A percentile compares a stretch with the other conserved stretches of the same genome.
These are phyloP conservation scores for Boletellus emodensis DNA, from an alignment of 768 basidiomycete genomes.

Conservation along the genomic window DNA sequence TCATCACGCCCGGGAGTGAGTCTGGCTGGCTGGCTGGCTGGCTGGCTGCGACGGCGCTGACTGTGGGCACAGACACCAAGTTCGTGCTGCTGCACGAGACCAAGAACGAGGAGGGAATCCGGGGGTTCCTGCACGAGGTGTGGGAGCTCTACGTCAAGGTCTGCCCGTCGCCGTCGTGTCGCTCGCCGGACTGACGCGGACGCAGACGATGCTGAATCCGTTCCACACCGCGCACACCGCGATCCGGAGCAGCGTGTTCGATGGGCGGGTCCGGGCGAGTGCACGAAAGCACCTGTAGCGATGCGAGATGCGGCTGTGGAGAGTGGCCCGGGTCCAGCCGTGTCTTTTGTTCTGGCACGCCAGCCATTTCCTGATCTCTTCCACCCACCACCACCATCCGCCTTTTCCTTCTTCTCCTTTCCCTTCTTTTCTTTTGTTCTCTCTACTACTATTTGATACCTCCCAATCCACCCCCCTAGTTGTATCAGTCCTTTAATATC, in stretches of 20 bases:
- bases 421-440: conserved; percentile 9
- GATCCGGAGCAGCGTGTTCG: conserved; percentile 80
- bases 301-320: conserved; percentile 3
- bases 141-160: conserved; percentile 99
- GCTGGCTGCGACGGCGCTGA: conserved; percentile 18
- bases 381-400: neutral
- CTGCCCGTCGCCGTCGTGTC: conserved; percentile 11
- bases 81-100: conserved; percentile 91
- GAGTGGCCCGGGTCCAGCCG: conserved; percentile 15
- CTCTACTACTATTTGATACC: conserved; percentile 1
- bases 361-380: conserved; percentile 10
- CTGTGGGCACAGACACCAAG: conserved; percentile 70
- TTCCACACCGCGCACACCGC: conserved; percentile 88
- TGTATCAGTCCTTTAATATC: conserved; percentile 25
- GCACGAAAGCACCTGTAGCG: conserved; percentile 75
- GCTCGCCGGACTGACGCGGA: neutral
- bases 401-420: conserved; percentile 11
- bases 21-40: conserved; percentile 6
- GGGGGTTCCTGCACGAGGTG: conserved; percentile 86
- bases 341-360: conserved; percentile 18
- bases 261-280: conserved; percentile 75
- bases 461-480: conserved; percentile 2
- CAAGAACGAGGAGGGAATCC: conserved; percentile 97
- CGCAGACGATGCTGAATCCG: conserved; percentile 86
- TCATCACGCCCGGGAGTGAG: conserved; percentile 93